Base-by-base conservation (phyloP, 2,329 filamentous ascomycete species). In the Cercospora sp. region DNA sequence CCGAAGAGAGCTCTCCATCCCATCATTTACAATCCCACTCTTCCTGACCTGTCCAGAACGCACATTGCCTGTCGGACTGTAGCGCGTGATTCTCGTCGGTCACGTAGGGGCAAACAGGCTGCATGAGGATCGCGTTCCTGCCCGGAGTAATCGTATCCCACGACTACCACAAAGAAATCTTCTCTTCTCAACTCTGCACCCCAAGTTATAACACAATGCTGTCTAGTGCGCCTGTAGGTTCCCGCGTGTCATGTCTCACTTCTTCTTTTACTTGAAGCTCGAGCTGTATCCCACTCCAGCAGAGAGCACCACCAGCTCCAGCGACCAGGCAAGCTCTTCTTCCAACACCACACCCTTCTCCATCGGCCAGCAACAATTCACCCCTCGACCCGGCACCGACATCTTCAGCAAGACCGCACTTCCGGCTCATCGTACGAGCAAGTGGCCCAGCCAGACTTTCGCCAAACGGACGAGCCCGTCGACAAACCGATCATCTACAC, bases 181-280 rank as follows among this genome's bases (percentile, higher is more conserved):
- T 36, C 23, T 36, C 55, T 33, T 16, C n/a, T 18, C 3, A 31
- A 12, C 30, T 59, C 30, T 23, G 55, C 28, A 31, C 30, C 28
- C 12, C 16, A 59, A 36, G 18, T 59, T n/a, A 36, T 36, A n/a
- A 59, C 28, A 58, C 31, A 9, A 59, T 59, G 55, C 55, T 59
- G 55, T 59, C 16, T 30, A 59, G 16, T 36, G 55, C 55, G n/a
- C 55, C 62, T 63, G 68, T 72, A 70, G 69, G 67, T 69, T 55
- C 33, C 42, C 26, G 53, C 58, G 55, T 61, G 63, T 85, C 85
- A 77, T 84, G 86, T 67, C 89, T 87, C 83, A 85, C 61, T 89
- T 88, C 77, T 89, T 89, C 77, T 90, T 87, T 75, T 87, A 90
- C 74, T 77, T 90, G 67, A 82, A 82, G 71, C 82, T 90, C 73